phyloP scores from a whole-genome alignment of 106 monocot species.

The Allium sativum region DNA sequence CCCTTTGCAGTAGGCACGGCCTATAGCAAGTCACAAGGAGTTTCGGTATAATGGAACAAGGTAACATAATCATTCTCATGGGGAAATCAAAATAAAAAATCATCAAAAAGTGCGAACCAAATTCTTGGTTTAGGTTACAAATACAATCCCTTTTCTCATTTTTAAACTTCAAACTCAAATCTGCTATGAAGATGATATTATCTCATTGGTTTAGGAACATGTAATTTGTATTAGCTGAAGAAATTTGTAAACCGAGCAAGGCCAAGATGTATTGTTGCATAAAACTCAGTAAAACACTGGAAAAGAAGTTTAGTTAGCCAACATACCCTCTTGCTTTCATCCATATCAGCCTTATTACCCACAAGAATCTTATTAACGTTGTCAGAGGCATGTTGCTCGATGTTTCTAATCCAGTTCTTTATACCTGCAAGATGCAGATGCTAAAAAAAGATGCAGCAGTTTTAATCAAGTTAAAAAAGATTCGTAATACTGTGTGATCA shows the following conservation, averaged over 20 bases:
- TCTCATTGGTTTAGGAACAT: neutral
- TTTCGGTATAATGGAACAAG: neutral
- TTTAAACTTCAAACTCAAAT: too few species aligned
- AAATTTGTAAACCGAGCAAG: neutral
- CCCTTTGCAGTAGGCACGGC: slow-evolving; percentile 63
- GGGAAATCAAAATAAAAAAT: neutral
- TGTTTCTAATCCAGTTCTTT: slow-evolving; percentile 70
- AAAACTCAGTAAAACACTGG: neutral
- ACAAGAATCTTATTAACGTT: slow-evolving; percentile 67
- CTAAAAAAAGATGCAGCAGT: neutral
- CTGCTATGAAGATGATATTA: too few species aligned
- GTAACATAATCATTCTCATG: neutral
- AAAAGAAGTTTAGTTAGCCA: neutral
- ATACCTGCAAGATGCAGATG: slow-evolving; percentile 27
- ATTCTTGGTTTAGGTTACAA: neutral
- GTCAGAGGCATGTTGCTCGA: slow-evolving; percentile 72
- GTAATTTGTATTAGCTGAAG: neutral
- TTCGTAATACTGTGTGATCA: neutral
- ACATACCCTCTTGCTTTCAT: slow-evolving; percentile 72
- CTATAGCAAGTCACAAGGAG: slow-evolving; percentile 8
- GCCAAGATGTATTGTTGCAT: neutral
- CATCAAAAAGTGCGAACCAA: neutral
- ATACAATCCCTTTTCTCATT: neutral
- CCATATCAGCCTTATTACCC: slow-evolving; percentile 75
- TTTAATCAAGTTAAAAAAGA: neutral